Evolutionary conservation across 2,329 filamentous ascomycete species (phyloP), one percentile per base, ranked within the genome.

Genomic region (Botrytis cinerea): DNA sequence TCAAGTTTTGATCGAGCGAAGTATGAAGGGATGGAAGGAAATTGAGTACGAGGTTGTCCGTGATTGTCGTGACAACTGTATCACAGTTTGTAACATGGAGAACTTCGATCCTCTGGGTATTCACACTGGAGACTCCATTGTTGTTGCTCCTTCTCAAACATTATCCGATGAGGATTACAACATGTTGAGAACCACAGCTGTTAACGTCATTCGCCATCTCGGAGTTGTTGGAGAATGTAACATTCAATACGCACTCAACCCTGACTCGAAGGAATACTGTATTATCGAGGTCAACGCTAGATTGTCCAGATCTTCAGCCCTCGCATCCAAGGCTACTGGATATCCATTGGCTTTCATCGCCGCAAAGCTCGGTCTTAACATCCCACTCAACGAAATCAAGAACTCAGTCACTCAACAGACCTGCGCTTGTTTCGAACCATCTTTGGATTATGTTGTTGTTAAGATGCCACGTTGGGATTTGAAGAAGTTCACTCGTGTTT

Each of bases 401-500:
- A 99, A 99, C 80, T 95, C 96, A 73, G 96, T 99, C 73, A 99
- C 96, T 75, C 97, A 97, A 87, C 98, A 96, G 18, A 99, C 96
- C 32, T 98, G 96, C 16, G 96, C 96, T 81, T 98, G 98, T 88
- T 99, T 99, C 82, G 96, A 99, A 84, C 96, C 96, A 70, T 97
- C 93, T 75, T 86, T 99, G 77, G 96, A 99, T 81, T 99, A 99
- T 83, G 94, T 99, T 77, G 96, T 99, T 77, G 97, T 94, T 78
- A 99, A 99, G 87, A 98, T 99, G 79, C 96, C 96, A 79, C 91
- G 96, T 81, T 99, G 96, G 96, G 96, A 99, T 87, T 84, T 99
- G 81, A 91, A 93, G 87, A 99, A 99, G 86, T 99, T 99, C 88
- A 95, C 98, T 85, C 95, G 98, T 80, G 96, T 99, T 77, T 97